These are phyloP conservation scores for Strobilomyces dryophilus DNA, from an alignment of 768 basidiomycete species.

Conservation along the genomic window DNA sequence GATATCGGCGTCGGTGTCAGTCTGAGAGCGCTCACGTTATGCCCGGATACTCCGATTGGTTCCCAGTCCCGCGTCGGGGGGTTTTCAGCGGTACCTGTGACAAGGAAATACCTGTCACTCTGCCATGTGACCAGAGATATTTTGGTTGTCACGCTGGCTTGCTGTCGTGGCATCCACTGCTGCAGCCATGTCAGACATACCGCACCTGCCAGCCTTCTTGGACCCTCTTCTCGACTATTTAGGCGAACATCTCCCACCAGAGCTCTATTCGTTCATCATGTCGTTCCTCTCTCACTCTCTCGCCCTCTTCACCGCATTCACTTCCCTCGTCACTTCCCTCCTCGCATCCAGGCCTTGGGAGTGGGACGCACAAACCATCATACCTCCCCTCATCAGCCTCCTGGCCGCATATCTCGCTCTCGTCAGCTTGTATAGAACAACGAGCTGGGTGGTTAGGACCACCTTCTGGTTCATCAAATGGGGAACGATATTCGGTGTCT, in stretches of 20 bases:
- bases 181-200: conserved; percentile 26
- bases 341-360: conserved; percentile 48
- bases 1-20: conserved; percentile 4
- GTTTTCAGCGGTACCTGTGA: conserved; percentile 13
- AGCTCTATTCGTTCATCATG: conserved; percentile 49
- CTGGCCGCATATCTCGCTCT: conserved; percentile 73
- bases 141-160: conserved; percentile 14
- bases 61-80: conserved; percentile 3
- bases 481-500: conserved; percentile 54
- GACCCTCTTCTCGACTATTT: conserved; percentile 54
- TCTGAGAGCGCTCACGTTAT: background rate
- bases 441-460: conserved; percentile 67
- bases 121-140: conserved; percentile 11
- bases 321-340: conserved; percentile 45
- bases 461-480: conserved; percentile 73
- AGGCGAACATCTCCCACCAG: conserved; percentile 49
- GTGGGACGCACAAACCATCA: conserved; percentile 63
- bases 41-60: conserved; percentile 30
- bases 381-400: conserved; percentile 73
- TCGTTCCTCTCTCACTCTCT: conserved; percentile 50
- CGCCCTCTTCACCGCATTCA: conserved; percentile 45
- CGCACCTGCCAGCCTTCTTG: conserved; percentile 43
- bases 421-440: conserved; percentile 74
- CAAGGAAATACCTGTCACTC: conserved; percentile 6
- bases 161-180: conserved; percentile 19